Conservation (phyloP, 345 rosid genomes). For the Lagerstroemia speciosa region DNA sequence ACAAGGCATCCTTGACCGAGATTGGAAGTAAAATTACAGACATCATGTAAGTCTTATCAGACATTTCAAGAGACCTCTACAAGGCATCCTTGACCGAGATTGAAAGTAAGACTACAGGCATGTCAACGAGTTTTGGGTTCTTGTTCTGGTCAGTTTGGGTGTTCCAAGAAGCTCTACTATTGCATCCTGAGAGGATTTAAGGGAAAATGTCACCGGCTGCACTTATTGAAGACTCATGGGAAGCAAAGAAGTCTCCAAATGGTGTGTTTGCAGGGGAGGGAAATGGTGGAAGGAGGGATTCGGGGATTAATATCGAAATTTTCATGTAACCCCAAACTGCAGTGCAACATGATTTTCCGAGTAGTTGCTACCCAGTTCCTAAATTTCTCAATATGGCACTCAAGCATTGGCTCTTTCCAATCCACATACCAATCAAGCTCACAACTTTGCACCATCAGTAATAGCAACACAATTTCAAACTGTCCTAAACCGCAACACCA, state of each 20-base stretch:
- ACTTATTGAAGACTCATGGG: background rate
- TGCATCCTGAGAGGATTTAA: background rate
- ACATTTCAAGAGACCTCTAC: background rate
- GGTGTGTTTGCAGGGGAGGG: background rate
- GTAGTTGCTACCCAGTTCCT: background rate
- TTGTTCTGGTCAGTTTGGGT: background rate
- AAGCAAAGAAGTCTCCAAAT: background rate
- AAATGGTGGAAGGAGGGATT: background rate
- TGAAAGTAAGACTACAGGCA: background rate
- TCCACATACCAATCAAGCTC: background rate
- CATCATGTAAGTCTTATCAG: slow-evolving; percentile 1
- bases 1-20: background rate
- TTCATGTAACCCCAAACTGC: background rate
- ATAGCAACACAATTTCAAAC: background rate
- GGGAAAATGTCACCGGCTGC: background rate
- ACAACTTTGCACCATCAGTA: background rate
- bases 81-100: background rate
- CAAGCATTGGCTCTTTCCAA: background rate
- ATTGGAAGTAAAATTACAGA: background rate
- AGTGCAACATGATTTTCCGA: background rate
- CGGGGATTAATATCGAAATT: background rate
- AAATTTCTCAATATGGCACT: background rate
- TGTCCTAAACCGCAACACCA: background rate
- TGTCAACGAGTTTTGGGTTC: background rate
- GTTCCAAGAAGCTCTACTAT: background rate